phyloP scores from a whole-genome alignment of 306 rosid species.

The Hylodesmum podocarpum region DNA sequence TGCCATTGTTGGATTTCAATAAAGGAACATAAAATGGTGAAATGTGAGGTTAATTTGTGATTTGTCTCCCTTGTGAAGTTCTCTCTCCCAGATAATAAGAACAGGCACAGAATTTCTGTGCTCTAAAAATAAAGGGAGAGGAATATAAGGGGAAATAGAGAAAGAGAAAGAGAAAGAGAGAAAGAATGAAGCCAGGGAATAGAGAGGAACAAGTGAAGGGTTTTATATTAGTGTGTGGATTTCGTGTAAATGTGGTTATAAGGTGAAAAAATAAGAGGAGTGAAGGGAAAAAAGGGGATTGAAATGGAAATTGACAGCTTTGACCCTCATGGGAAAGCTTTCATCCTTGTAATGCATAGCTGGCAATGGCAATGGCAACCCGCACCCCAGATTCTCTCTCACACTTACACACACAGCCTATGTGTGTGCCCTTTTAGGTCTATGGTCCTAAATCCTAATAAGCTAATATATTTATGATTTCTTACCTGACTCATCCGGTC shows the following conservation, averaged over 20 bases:
- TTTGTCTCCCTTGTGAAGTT: neutral
- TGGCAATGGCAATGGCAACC: conserved; percentile 67
- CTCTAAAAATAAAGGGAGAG: conserved; percentile 30
- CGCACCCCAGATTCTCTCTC: conserved; percentile 32
- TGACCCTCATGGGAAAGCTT: conserved; percentile 67
- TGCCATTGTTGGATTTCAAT: conserved; percentile 44
- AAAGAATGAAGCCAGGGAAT: neutral
- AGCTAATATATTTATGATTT: neutral
- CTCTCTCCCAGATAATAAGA: conserved; percentile 29
- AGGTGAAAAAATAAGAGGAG: neutral
- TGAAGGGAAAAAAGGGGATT: conserved; percentile 13
- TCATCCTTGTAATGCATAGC: conserved; percentile 83
- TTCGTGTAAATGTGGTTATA: conserved; percentile 30
- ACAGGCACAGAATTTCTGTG: conserved; percentile 37
- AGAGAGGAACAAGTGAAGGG: conserved; percentile 26
- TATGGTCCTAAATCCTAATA: conserved; percentile 27
- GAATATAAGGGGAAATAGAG: neutral
- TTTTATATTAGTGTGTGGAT: conserved; percentile 36
- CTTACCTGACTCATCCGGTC: conserved; percentile 42
- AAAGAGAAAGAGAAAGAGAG: conserved; percentile 11
- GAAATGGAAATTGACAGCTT: conserved; percentile 57
- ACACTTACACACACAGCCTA: conserved; percentile 34
- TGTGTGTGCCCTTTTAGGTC: conserved; percentile 21
- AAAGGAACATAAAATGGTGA: conserved; percentile 12
- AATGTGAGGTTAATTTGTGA: neutral